Percentiles rank a stretch among this genome's conserved stretches.
These are phyloP conservation scores for Stereum hirsutum DNA, from an alignment of 1,284 basidiomycete species.

Conservation along the genomic window DNA sequence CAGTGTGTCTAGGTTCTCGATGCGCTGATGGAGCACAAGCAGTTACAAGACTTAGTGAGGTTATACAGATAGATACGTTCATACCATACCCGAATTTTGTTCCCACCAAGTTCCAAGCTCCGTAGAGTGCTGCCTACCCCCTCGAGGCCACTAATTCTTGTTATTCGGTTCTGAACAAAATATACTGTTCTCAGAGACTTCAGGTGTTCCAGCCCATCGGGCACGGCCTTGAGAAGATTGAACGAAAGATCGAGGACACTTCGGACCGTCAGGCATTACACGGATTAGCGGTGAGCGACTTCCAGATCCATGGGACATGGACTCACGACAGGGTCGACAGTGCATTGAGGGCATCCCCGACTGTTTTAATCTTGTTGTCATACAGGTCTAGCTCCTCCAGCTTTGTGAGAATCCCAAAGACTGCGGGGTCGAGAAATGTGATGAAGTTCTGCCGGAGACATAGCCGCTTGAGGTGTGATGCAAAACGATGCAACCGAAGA, in stretches of 20 bases:
- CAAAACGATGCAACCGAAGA: slow-evolving; percentile 67
- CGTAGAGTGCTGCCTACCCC: slow-evolving; percentile 55
- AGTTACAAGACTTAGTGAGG: slow-evolving; percentile 2
- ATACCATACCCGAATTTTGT: slow-evolving; percentile 68
- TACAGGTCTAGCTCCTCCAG: slow-evolving; percentile 92
- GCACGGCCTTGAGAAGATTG: slow-evolving; percentile 77
- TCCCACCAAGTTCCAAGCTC: slow-evolving; percentile 91
- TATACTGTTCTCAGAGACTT: slow-evolving; percentile 72
- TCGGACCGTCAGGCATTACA: not conserved
- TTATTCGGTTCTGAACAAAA: slow-evolving; percentile 96
- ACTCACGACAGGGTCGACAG: slow-evolving; percentile 64
- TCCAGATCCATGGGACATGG: not conserved
- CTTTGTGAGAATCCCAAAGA: slow-evolving; percentile 54
- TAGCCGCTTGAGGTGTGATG: slow-evolving; percentile 59
- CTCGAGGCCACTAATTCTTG: slow-evolving; percentile 61
- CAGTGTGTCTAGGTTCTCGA: slow-evolving; percentile 82
- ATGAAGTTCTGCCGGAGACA: slow-evolving; percentile 90
- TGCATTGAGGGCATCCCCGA: slow-evolving; percentile 60
- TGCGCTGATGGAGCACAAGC: slow-evolving; percentile 40
- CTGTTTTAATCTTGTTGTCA: slow-evolving; percentile 82
- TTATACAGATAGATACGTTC: not conserved
- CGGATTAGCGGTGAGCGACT: not conserved
- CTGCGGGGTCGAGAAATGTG: slow-evolving; percentile 57
- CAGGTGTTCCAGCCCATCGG: slow-evolving; percentile 51
- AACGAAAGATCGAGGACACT: slow-evolving; percentile 92